phyloP scores from a whole-genome alignment of 331 rosid species.

The Acacia pycnantha region DNA sequence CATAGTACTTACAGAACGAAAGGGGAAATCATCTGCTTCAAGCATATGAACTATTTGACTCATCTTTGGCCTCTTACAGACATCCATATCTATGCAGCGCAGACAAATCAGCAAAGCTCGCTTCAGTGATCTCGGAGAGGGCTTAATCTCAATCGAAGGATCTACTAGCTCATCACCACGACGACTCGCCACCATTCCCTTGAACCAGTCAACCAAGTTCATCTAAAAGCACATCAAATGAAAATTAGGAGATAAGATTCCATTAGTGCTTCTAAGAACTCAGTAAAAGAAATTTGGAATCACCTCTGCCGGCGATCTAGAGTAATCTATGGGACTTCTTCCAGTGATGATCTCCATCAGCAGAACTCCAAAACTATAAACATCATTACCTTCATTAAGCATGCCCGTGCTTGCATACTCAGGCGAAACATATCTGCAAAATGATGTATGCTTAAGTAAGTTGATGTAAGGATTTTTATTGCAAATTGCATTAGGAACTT shows the following conservation, averaged over 20 bases:
- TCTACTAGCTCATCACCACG: slow-evolving; percentile 86
- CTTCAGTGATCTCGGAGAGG: slow-evolving; percentile 78
- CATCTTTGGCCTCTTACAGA: slow-evolving; percentile 87
- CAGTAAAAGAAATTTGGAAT: slow-evolving; percentile 12
- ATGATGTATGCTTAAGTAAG: background rate
- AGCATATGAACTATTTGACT: slow-evolving; percentile 99
- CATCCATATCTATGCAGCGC: slow-evolving; percentile 92
- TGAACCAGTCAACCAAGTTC: slow-evolving; percentile 97
- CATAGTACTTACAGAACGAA: slow-evolving; percentile 64
- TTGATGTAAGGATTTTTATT: background rate
- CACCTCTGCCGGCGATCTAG: slow-evolving; percentile 92
- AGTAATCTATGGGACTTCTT: slow-evolving; percentile 90
- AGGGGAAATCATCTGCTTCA: slow-evolving; percentile 95
- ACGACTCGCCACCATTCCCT: slow-evolving; percentile 87
- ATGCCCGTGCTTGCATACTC: slow-evolving; percentile 97
- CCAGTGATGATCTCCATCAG: slow-evolving; percentile 99
- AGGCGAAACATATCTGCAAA: slow-evolving; percentile 88
- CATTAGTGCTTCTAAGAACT: slow-evolving; percentile 7
- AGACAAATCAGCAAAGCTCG: slow-evolving; percentile 81
- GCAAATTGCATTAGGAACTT: background rate
- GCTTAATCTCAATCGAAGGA: slow-evolving; percentile 68
- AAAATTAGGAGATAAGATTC: slow-evolving; percentile 10
- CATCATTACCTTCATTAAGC: slow-evolving; percentile 96
- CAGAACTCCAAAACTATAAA: slow-evolving; percentile 92
- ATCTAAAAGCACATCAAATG: slow-evolving; percentile 53